Conservation (phyloP, 495 filamentous ascomycete genomes). For the Thermothielavioides terrestris region DNA sequence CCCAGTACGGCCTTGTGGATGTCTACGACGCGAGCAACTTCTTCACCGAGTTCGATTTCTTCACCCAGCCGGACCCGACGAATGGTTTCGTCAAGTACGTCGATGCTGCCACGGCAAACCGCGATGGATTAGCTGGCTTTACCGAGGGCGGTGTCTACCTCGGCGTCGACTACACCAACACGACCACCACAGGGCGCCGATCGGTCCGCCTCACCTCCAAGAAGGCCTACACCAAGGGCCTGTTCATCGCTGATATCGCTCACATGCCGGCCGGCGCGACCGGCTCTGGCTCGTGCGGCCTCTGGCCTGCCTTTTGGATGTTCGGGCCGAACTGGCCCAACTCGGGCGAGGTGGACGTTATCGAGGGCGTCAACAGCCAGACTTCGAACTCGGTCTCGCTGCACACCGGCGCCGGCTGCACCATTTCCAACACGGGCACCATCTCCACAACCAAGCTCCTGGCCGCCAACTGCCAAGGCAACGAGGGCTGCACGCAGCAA, state of each 20-base stretch:
- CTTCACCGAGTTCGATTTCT: slow-evolving; percentile 50
- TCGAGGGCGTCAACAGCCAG: slow-evolving; percentile 73
- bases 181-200: slow-evolving; percentile 48
- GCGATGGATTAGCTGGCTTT: slow-evolving; percentile 48
- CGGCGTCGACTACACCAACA: slow-evolving; percentile 44
- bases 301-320: slow-evolving; percentile 59
- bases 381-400: slow-evolving; percentile 60
- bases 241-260: slow-evolving; percentile 64
- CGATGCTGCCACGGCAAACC: slow-evolving; percentile 46
- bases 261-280: slow-evolving; percentile 62
- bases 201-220: slow-evolving; percentile 63
- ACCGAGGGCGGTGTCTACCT: slow-evolving; percentile 43
- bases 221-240: slow-evolving; percentile 55
- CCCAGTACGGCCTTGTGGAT: slow-evolving; percentile 37
- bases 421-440: slow-evolving; percentile 38
- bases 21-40: slow-evolving; percentile 45
- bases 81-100: slow-evolving; percentile 63
- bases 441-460: slow-evolving; percentile 41
- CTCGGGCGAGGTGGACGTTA: slow-evolving; percentile 83
- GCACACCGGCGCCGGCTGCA: slow-evolving; percentile 63
- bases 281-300: slow-evolving; percentile 43
- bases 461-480: slow-evolving; percentile 38
- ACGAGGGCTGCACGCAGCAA: slow-evolving; percentile 40
- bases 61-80: slow-evolving; percentile 50
- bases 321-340: slow-evolving; percentile 67